Percentiles rank a stretch among this genome's conserved stretches.
These are phyloP conservation scores for Pneumocystis canis DNA, from an alignment of 1,139 yeast genomes.

Conservation along the genomic window DNA sequence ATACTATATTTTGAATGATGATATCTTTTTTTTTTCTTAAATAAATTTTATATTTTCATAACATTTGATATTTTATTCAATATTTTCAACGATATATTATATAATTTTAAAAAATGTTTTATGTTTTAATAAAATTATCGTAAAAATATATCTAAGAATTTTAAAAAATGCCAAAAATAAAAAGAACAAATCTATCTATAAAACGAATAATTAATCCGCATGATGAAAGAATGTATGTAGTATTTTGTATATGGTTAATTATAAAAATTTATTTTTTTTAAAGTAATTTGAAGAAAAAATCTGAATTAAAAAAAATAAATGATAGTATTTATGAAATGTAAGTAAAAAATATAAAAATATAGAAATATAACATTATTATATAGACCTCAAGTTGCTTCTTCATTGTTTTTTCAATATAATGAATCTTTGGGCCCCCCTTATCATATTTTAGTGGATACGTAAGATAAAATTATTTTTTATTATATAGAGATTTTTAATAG, in stretches of 20 bases:
- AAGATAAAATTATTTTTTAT: neutral
- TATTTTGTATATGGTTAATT: conserved; percentile 5
- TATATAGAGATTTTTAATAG: neutral
- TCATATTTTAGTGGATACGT: conserved; percentile 82
- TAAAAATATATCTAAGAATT: conserved; percentile 10
- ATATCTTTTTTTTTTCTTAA: too few relatives aligned
- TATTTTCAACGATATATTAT: too few relatives aligned
- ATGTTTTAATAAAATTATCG: too few relatives aligned
- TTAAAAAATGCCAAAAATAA: conserved; percentile 74
- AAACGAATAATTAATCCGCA: conserved; percentile 65
- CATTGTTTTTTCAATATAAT: conserved; percentile 86
- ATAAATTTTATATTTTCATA: too few relatives aligned
- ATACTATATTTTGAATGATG: too few relatives aligned
- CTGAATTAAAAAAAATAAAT: conserved; percentile 27
- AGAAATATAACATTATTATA: neutral
- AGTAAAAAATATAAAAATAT: conserved; percentile 9
- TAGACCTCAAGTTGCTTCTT: conserved; percentile 87
- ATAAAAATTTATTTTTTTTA: conserved; percentile 24
- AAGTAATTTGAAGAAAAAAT: conserved; percentile 25
- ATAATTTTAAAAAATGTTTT: too few relatives aligned
- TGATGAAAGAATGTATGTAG: conserved; percentile 45
- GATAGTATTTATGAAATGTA: conserved; percentile 63
- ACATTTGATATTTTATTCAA: too few relatives aligned
- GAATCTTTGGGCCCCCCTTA: conserved; percentile 92
- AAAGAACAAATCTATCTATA: conserved; percentile 87